A percentile compares a stretch with the other conserved stretches of the same genome.
These are phyloP conservation scores for Austropuccinia psidii DNA, from an alignment of 1,284 basidiomycete genomes.

Conservation along the genomic window DNA sequence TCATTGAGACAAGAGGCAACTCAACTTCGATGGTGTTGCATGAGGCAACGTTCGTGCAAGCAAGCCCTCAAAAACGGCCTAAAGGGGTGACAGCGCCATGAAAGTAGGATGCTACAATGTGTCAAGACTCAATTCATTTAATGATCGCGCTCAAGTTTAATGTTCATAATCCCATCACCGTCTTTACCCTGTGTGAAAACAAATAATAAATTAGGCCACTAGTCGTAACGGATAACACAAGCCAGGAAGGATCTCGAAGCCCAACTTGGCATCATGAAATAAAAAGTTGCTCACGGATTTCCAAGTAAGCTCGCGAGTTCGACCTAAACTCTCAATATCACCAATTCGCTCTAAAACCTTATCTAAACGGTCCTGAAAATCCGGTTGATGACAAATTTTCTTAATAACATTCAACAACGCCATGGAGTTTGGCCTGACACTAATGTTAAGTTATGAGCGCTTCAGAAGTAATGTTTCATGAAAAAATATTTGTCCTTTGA, in stretches of 20 bases:
- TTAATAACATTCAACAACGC: constrained; percentile 30
- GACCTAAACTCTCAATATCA: constrained; percentile 34
- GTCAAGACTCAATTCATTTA: too few species aligned
- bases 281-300: constrained; percentile 4
- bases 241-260: background rate
- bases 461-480: background rate
- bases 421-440: constrained; percentile 29
- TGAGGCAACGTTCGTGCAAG: too few species aligned
- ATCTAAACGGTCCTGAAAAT: constrained; percentile 28
- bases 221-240: background rate
- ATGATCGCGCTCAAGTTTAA: constrained; percentile 36
- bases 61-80: too few species aligned
- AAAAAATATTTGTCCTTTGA: background rate
- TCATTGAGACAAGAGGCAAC: too few species aligned
- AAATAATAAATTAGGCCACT: background rate
- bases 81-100: too few species aligned
- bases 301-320: constrained; percentile 34
- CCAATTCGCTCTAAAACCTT: constrained; percentile 27
- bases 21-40: too few species aligned
- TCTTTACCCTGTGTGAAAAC: constrained; percentile 27
- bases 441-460: background rate
- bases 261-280: background rate
- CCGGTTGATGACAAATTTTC: constrained; percentile 28
- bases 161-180: constrained; percentile 30
- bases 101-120: too few species aligned